phyloP scores from a whole-genome alignment of 2,329 filamentous ascomycete species.

The Thelonectria rubi region DNA sequence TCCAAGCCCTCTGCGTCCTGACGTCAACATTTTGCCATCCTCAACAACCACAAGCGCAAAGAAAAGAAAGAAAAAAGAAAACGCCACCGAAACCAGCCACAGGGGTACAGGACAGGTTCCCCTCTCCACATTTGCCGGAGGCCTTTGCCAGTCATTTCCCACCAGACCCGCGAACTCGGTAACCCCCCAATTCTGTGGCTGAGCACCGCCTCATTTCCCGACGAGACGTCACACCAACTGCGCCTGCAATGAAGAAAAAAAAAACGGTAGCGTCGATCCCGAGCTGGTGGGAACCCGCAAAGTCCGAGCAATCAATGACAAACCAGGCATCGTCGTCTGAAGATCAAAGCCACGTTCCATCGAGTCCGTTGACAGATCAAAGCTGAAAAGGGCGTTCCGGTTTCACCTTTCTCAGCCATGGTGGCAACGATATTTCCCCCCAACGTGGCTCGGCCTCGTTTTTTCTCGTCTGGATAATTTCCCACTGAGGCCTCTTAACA shows the following conservation, averaged over 20 bases:
- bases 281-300: slow-evolving; percentile 8
- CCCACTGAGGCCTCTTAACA: slow-evolving; percentile 16
- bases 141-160: not conserved
- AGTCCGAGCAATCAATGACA: no score
- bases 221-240: slow-evolving; percentile 10
- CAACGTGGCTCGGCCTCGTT: slow-evolving; percentile 4
- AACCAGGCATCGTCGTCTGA: not conserved
- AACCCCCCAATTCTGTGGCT: slow-evolving; percentile 14
- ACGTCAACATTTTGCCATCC: not conserved
- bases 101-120: not conserved
- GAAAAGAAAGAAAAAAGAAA: not conserved
- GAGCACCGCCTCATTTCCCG: slow-evolving; percentile 5
- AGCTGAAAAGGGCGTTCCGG: not conserved
- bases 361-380: no score
- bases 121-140: not conserved
- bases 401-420: not conserved
- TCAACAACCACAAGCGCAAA: not conserved
- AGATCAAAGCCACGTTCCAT: no score
- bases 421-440: not conserved
- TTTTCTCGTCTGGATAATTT: slow-evolving; percentile 6
- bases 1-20: not conserved
- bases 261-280: not conserved
- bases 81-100: not conserved
- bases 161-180: slow-evolving; percentile 1
- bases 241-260: slow-evolving; percentile 1